These are phyloP conservation scores for Trametes cubensis DNA, from an alignment of 768 basidiomycete genomes.

Conservation along the genomic window DNA sequence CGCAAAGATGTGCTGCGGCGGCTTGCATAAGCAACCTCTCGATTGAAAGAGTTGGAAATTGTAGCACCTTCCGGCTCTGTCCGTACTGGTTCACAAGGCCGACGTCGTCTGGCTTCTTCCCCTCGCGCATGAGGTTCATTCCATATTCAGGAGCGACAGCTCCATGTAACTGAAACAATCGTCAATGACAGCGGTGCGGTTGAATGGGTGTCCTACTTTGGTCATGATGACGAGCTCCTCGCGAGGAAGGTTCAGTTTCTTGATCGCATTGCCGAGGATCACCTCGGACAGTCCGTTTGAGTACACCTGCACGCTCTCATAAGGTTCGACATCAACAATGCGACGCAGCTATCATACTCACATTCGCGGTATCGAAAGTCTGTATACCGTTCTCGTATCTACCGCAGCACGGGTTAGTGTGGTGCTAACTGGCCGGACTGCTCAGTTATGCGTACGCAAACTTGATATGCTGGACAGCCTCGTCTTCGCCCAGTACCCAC, in stretches of 20 bases:
- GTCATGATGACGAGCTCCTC: slow-evolving; percentile 52
- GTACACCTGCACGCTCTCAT: slow-evolving; percentile 31
- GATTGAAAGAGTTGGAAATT: not conserved
- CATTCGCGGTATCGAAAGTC: slow-evolving; percentile 40
- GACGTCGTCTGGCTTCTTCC: slow-evolving; percentile 21
- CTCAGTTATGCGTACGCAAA: slow-evolving; percentile 35
- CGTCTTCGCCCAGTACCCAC: slow-evolving; percentile 43
- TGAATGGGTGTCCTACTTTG: slow-evolving; percentile 33
- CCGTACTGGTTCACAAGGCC: slow-evolving; percentile 45
- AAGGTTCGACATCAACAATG: not conserved
- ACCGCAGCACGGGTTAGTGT: not conserved
- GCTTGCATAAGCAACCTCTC: not conserved
- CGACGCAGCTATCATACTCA: slow-evolving; percentile 2
- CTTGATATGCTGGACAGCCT: slow-evolving; percentile 43
- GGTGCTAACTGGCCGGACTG: no score
- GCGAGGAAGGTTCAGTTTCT: slow-evolving; percentile 45
- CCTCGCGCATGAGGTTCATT: not conserved
- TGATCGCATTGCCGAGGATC: slow-evolving; percentile 49
- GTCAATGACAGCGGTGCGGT: no score
- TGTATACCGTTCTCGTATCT: slow-evolving; percentile 44
- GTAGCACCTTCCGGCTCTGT: slow-evolving; percentile 42
- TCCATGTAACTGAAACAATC: no score
- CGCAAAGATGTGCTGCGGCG: slow-evolving; percentile 58
- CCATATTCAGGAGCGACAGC: no score
- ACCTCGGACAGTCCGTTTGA: slow-evolving; percentile 42